Evolutionary conservation across 805 yeast genomes (phyloP).

Genomic region (Saccharomyces paradoxus): DNA sequence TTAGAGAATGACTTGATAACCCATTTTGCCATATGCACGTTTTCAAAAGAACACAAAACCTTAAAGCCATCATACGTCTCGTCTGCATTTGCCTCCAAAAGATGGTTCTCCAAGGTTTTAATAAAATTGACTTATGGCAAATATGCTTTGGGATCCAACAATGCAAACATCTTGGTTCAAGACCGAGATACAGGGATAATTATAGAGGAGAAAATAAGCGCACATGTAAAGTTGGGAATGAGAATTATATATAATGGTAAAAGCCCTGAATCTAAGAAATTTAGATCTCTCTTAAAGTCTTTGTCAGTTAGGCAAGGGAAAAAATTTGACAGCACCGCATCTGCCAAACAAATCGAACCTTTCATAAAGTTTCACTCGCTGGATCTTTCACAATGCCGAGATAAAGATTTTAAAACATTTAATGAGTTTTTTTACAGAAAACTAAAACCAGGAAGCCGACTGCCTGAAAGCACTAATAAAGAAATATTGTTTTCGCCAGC

Average conservation of each 20-base stretch:
- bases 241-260: slow-evolving; percentile 73
- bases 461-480: slow-evolving; percentile 48
- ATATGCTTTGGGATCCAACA: slow-evolving; percentile 75
- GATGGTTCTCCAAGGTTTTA: slow-evolving; percentile 80
- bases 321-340: slow-evolving; percentile 67
- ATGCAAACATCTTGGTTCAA: slow-evolving; percentile 90
- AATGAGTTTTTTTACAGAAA: slow-evolving; percentile 85
- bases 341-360: slow-evolving; percentile 59
- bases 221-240: slow-evolving; percentile 82
- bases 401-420: slow-evolving; percentile 53
- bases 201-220: slow-evolving; percentile 88
- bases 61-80: slow-evolving; percentile 67
- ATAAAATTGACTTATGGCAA: slow-evolving; percentile 85
- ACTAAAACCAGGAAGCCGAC: slow-evolving; percentile 63
- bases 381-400: slow-evolving; percentile 63
- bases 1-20: slow-evolving; percentile 59
- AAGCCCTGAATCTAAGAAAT: slow-evolving; percentile 47
- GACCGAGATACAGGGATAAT: slow-evolving; percentile 83
- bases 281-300: slow-evolving; percentile 52
- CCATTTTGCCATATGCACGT: slow-evolving; percentile 81
- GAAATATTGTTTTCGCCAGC: slow-evolving; percentile 67
- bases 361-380: slow-evolving; percentile 79
- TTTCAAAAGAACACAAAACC: slow-evolving; percentile 56
- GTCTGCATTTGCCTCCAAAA: slow-evolving; percentile 69
- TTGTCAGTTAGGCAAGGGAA: slow-evolving; percentile 74